Evolutionary conservation across 108 stramenopile genomes (phyloP).

Genomic region (Parietichytrium sp.): DNA sequence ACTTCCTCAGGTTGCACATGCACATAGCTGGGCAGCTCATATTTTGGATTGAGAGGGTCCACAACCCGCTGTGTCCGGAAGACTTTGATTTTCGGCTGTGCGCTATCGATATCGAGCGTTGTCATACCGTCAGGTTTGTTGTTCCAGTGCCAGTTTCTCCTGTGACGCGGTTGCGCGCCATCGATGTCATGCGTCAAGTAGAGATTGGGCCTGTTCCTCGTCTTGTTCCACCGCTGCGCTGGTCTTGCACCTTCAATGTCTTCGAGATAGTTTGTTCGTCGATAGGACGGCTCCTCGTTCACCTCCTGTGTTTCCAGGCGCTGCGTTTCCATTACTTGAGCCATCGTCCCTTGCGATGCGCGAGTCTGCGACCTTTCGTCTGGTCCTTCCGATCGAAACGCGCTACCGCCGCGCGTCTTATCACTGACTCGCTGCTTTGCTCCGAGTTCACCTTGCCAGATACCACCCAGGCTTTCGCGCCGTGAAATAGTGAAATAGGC

Average conservation of each 20-base stretch:
- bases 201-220: constrained; percentile 3
- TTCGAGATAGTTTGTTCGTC: not conserved
- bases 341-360: too few species aligned
- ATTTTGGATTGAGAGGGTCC: constrained; percentile 1
- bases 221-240: not conserved
- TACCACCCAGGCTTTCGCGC: too few species aligned
- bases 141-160: constrained; percentile 11
- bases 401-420: too few species aligned
- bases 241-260: constrained; percentile 29
- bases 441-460: too few species aligned
- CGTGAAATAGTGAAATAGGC: too few species aligned
- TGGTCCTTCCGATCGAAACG: too few species aligned
- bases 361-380: too few species aligned
- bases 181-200: constrained; percentile 15
- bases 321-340: too few species aligned
- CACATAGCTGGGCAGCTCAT: not conserved
- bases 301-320: too few species aligned
- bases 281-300: too few species aligned
- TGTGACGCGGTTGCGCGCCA: not conserved
- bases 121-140: not conserved
- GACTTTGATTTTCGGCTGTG: not conserved
- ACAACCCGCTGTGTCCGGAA: constrained; percentile 29
- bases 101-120: not conserved
- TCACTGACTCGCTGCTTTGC: too few species aligned
- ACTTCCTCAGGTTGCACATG: not conserved